Conservation (phyloP, 148 eudicot genomes). For the Vaccinium corymbosum region DNA sequence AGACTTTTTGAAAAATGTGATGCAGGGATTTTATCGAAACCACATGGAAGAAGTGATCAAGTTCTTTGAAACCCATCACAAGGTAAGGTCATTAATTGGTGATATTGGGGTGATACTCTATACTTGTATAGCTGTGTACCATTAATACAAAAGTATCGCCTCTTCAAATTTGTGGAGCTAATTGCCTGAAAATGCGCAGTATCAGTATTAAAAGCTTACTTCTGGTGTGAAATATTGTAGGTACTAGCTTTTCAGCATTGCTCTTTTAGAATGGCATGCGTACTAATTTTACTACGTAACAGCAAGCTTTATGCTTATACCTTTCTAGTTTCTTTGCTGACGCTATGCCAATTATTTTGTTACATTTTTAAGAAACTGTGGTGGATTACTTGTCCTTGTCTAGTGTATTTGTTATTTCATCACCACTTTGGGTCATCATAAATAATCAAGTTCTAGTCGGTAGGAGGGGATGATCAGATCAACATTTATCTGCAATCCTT, state of each 20-base stretch:
- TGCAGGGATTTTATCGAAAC: slow-evolving; percentile 92
- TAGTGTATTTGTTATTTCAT: background rate
- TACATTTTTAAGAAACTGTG: background rate
- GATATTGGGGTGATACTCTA: background rate
- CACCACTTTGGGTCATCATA: background rate
- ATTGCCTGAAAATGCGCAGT: background rate
- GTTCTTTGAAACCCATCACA: slow-evolving; percentile 91
- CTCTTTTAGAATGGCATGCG: background rate
- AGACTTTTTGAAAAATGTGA: slow-evolving; percentile 10
- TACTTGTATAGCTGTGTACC: background rate
- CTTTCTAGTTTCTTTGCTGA: slow-evolving; percentile 2
- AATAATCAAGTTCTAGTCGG: background rate
- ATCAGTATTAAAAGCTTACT: background rate
- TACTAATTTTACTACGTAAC: background rate
- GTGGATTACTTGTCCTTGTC: background rate
- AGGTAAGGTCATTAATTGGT: slow-evolving; percentile 42
- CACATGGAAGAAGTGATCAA: slow-evolving; percentile 98
- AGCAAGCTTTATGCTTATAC: background rate
- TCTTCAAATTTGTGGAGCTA: background rate
- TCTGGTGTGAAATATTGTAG: background rate
- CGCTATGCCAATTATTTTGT: background rate
- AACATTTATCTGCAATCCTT: slow-evolving; percentile 8
- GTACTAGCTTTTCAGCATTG: background rate
- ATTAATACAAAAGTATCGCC: background rate
- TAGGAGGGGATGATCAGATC: slow-evolving; percentile 8